phyloP scores from a whole-genome alignment of 352 stramenopile species.

The Lagenidium giganteum region DNA sequence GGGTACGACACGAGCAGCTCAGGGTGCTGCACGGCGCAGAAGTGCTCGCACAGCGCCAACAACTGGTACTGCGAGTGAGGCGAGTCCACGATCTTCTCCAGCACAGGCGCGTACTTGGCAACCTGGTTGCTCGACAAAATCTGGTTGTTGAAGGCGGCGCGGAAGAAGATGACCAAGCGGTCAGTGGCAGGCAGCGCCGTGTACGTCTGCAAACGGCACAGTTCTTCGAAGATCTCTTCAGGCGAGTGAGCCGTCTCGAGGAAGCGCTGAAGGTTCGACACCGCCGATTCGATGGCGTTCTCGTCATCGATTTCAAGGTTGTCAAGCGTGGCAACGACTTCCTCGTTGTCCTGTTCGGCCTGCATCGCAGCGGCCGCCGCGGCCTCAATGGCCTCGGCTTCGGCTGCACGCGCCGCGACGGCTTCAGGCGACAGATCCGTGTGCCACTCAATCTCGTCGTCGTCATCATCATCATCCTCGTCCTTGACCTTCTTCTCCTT shows the following conservation, averaged over 20 bases:
- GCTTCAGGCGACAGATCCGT: slow-evolving; percentile 71
- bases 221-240: slow-evolving; percentile 64
- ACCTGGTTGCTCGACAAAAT: slow-evolving; percentile 89
- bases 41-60: slow-evolving; percentile 82
- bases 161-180: slow-evolving; percentile 92
- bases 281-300: slow-evolving; percentile 52
- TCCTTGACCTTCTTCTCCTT: slow-evolving; percentile 63
- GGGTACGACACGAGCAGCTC: slow-evolving; percentile 79
- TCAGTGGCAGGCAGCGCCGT: slow-evolving; percentile 85
- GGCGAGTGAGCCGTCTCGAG: slow-evolving; percentile 29
- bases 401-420: slow-evolving; percentile 55
- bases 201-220: slow-evolving; percentile 90
- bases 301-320: slow-evolving; percentile 70
- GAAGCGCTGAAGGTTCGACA: slow-evolving; percentile 49
- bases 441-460: slow-evolving; percentile 70
- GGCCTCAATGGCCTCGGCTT: slow-evolving; percentile 68
- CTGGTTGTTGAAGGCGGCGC: slow-evolving; percentile 74
- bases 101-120: slow-evolving; percentile 67
- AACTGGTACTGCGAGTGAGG: slow-evolving; percentile 88
- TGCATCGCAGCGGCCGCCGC: slow-evolving; percentile 58
- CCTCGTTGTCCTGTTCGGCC: slow-evolving; percentile 25
- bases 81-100: slow-evolving; percentile 79
- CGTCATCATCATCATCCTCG: slow-evolving; percentile 24
- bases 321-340: slow-evolving; percentile 55
- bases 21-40: slow-evolving; percentile 85